Evolutionary conservation across 768 basidiomycete genomes (phyloP), one percentile per base, ranked within the genome.

Genomic region (Xerocomellus amylosporus): DNA sequence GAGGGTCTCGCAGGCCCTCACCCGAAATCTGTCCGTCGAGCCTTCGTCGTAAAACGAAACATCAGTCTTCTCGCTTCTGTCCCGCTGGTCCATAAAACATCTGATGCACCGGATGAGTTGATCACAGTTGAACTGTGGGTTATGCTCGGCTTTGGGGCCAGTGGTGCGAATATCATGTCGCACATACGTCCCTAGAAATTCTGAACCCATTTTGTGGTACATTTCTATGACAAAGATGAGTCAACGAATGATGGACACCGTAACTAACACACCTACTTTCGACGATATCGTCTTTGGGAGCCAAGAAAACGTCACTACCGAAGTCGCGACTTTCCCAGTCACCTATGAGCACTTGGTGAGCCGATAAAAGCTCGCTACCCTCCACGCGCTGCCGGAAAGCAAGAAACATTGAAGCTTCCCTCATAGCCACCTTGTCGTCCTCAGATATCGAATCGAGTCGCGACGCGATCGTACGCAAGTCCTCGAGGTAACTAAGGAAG

Each of bases 251-350:
- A 36, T n/a, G 8, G 40, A 14, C 28, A 15, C 33, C 15, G 3
- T 1, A n/a, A 24, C n/a, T 8, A 13, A 8, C 17, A 22, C n/a
- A 22, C 59, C 6, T 26, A 62, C 59, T 61, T 34, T 61, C 34
- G 4, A 62, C 45, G 3, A 5, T 5, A 17, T 43, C 51, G 24
- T 62, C 55, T 20, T 53, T 31, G 5, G 60, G 59, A 9, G 55
- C 55, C 20, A 43, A 22, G n/a, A 39, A 62, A 19, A 62, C 59
- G 2, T 24, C 8, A 1, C 33, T 17, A 22, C 43, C 46, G 5
- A 61, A 61, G 12, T 58, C 50, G 15, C 44, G 40, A 15, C 28
- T 36, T 31, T 40, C 60, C 59, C 59, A 61, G 44, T 61, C 59
- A 7, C 26, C 8, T n/a, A 61, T 53, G 26, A 53, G 37, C 12